phyloP scores from a whole-genome alignment of 1,284 basidiomycete genomes.

The Cryptococcus neoformans region DNA sequence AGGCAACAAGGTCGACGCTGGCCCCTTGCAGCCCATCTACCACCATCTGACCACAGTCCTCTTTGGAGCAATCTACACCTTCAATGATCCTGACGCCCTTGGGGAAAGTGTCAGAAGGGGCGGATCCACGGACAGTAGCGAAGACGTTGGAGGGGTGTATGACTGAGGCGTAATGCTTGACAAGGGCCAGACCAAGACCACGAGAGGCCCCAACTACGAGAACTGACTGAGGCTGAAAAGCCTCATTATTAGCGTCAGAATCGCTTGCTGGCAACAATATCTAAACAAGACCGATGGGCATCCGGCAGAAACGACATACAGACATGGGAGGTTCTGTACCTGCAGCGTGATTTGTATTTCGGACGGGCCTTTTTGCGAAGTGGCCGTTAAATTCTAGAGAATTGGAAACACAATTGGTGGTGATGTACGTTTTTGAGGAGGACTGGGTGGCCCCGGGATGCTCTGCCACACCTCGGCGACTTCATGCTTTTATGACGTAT shows the following conservation, averaged over 20 bases:
- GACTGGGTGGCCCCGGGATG: too few relatives aligned
- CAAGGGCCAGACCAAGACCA: slow-evolving; percentile 53
- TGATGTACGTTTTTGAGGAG: too few relatives aligned
- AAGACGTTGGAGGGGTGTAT: slow-evolving; percentile 32
- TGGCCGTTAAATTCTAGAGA: too few relatives aligned
- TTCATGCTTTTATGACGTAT: too few relatives aligned
- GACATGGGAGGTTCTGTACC: background rate
- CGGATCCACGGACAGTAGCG: slow-evolving; percentile 48
- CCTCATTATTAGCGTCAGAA: too few relatives aligned
- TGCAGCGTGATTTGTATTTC: background rate
- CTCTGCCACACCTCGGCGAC: too few relatives aligned
- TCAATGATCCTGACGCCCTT: slow-evolving; percentile 45
- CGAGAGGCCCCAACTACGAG: slow-evolving; percentile 51
- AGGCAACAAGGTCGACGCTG: slow-evolving; percentile 48
- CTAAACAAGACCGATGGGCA: background rate
- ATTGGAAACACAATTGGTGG: too few relatives aligned
- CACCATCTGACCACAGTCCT: slow-evolving; percentile 47
- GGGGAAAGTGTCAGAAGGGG: slow-evolving; percentile 28
- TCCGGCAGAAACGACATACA: background rate
- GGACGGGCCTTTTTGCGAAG: background rate
- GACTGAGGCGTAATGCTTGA: slow-evolving; percentile 28
- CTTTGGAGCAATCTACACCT: slow-evolving; percentile 47
- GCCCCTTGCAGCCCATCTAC: slow-evolving; percentile 42
- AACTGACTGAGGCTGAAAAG: slow-evolving; percentile 16
- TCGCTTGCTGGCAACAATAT: background rate